phyloP scores from a whole-genome alignment of 345 rosid species.

The Conringia planisiliqua region DNA sequence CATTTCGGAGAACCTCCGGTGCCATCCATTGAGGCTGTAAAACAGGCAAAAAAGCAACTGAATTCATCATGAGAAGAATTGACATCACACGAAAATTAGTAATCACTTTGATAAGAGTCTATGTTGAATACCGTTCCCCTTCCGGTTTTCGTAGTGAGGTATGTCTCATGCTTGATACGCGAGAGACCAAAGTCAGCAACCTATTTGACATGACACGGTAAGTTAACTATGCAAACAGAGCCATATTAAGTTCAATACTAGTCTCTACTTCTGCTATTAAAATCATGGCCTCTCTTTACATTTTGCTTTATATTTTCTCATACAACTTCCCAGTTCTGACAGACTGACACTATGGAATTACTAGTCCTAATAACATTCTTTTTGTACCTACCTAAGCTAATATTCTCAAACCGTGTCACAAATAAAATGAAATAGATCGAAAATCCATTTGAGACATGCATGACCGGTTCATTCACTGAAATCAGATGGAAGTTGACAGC shows the following conservation, averaged over 20 bases:
- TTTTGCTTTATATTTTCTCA: slow-evolving; percentile 3
- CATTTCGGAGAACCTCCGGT: slow-evolving; percentile 91
- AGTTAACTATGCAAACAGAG: neutral
- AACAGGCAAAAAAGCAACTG: slow-evolving; percentile 8
- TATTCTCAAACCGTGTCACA: neutral
- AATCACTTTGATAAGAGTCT: neutral
- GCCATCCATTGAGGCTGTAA: slow-evolving; percentile 99
- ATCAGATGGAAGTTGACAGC: neutral
- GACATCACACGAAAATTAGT: neutral
- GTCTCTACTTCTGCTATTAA: neutral
- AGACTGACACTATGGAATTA: neutral
- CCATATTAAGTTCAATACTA: neutral
- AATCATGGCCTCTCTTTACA: neutral
- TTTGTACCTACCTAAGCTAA: slow-evolving; percentile 1
- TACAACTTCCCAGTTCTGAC: neutral
- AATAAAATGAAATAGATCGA: neutral
- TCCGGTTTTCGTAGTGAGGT: slow-evolving; percentile 74
- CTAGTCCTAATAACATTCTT: neutral
- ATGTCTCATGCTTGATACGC: slow-evolving; percentile 85
- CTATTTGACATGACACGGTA: slow-evolving; percentile 38
- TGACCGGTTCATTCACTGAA: neutral
- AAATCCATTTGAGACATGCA: neutral
- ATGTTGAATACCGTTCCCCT: slow-evolving; percentile 74
- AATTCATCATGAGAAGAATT: neutral
- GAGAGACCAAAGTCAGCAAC: slow-evolving; percentile 99